Evolutionary conservation across 1,139 yeast genomes (phyloP).

Genomic region (Blastobotrys apis): DNA sequence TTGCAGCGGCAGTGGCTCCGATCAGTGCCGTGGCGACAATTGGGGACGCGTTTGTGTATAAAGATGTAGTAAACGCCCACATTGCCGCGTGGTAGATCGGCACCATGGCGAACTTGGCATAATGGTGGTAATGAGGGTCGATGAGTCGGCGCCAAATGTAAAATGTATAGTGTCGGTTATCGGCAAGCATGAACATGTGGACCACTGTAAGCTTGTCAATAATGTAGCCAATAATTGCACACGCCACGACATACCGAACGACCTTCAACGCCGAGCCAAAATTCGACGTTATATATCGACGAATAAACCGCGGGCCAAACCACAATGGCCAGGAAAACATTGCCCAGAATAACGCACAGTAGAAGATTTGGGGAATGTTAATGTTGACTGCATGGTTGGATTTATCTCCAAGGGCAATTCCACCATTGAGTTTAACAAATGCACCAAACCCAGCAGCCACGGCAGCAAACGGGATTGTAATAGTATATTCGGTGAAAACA

Average conservation of each 20-base stretch:
- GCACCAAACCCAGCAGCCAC: conserved; percentile 50
- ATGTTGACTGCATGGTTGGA: conserved; percentile 69
- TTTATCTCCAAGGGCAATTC: conserved; percentile 84
- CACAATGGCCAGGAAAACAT: conserved; percentile 59
- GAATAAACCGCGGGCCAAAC: conserved; percentile 24
- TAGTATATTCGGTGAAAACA: conserved; percentile 1
- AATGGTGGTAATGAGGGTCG: conserved; percentile 22
- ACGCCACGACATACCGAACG: conserved; percentile 24
- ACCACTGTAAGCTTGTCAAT: conserved; percentile 63
- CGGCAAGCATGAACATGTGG: conserved; percentile 90
- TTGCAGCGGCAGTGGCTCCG: conserved; percentile 52
- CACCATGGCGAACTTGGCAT: conserved; percentile 39
- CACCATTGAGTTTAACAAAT: conserved; percentile 64
- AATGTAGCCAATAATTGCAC: conserved; percentile 43
- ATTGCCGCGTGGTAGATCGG: conserved; percentile 72
- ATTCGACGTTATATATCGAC: conserved; percentile 32
- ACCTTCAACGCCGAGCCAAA: conserved; percentile 25
- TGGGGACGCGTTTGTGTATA: conserved; percentile 19
- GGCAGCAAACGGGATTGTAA: conserved; percentile 47
- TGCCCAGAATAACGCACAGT: conserved; percentile 61
- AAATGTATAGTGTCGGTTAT: conserved; percentile 89
- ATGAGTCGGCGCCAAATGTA: conserved; percentile 65
- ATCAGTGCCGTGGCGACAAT: conserved; percentile 39
- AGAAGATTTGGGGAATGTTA: conserved; percentile 78
- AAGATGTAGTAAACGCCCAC: conserved; percentile 37